phyloP scores from a whole-genome alignment of 2,329 filamentous ascomycete genomes.

The Alternaria brassicicola region DNA sequence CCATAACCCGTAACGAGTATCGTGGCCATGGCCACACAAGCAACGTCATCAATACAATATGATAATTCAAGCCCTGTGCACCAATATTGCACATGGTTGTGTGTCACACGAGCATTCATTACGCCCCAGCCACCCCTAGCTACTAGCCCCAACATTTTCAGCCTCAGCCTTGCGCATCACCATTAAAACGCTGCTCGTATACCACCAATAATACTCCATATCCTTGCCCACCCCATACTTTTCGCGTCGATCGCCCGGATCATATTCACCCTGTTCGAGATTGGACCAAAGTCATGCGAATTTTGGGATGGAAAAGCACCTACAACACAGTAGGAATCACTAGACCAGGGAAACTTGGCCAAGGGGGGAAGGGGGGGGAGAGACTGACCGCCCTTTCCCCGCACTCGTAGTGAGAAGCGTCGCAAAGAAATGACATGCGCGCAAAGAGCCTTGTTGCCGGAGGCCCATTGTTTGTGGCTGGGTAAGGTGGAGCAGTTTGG shows the following conservation, averaged over 20 bases:
- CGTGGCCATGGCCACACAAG: neutral
- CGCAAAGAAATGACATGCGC: neutral
- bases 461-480: neutral
- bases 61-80: neutral
- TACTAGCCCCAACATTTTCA: neutral
- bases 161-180: conserved; percentile 3
- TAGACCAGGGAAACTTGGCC: neutral
- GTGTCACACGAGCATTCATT: neutral
- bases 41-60: neutral
- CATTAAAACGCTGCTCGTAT: neutral
- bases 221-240: neutral
- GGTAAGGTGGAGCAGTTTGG: neutral
- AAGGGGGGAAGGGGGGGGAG: too few species aligned
- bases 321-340: neutral
- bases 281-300: neutral
- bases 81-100: neutral
- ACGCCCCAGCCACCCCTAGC: neutral
- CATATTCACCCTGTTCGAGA: neutral
- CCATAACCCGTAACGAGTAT: neutral
- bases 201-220: neutral
- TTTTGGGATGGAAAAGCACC: neutral
- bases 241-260: neutral
- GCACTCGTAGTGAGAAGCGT: neutral
- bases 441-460: neutral
- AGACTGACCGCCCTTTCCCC: neutral